A percentile compares a stretch with the other conserved stretches of the same genome.
Conservation (phyloP, 306 rosid species). For the Hippophae rhamnoides region DNA sequence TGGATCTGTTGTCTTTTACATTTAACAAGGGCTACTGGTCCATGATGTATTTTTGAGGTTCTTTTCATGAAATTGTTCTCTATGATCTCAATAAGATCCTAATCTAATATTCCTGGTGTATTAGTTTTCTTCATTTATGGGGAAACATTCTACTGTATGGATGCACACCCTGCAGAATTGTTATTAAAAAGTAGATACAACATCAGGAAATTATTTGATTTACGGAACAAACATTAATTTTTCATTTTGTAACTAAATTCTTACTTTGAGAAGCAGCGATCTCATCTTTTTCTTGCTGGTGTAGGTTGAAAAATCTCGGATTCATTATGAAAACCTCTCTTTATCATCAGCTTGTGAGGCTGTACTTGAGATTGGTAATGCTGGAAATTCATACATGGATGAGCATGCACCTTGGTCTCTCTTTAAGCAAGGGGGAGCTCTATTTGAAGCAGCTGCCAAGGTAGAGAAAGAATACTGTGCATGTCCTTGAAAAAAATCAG, state of each 20-base stretch:
- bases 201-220: not conserved
- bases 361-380: slow-evolving; percentile 75
- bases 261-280: not conserved
- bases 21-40: not conserved
- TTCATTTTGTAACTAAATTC: not conserved
- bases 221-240: not conserved
- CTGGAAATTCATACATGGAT: slow-evolving; percentile 78
- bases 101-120: no score
- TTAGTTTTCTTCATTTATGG: no score
- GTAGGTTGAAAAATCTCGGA: slow-evolving; percentile 63
- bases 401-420: slow-evolving; percentile 91
- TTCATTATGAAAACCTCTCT: slow-evolving; percentile 62
- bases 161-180: no score
- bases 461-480: slow-evolving; percentile 22
- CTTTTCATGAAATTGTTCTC: no score
- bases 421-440: slow-evolving; percentile 75
- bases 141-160: no score
- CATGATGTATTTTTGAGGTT: not conserved
- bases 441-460: slow-evolving; percentile 79
- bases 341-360: slow-evolving; percentile 87
- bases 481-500: not conserved
- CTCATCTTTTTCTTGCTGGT: slow-evolving; percentile 6
- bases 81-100: no score
- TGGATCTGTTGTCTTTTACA: not conserved
- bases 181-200: not conserved